A percentile compares a stretch with the other conserved stretches of the same genome.
Conservation (phyloP, 2,329 filamentous ascomycete genomes). For the Periconia sp. region DNA sequence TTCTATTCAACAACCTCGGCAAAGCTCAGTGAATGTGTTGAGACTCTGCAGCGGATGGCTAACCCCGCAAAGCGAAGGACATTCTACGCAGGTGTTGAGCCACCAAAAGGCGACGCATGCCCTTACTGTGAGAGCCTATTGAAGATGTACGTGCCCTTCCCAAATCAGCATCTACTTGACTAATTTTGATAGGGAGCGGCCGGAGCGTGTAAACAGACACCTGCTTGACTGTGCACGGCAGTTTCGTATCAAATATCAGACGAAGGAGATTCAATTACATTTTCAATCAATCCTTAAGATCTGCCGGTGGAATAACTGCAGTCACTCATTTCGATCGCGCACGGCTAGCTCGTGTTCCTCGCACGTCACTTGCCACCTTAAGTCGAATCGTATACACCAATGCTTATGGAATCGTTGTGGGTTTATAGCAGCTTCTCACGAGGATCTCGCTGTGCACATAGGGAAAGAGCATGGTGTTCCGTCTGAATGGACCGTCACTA, state of each 20-base stretch:
- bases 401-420: neutral
- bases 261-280: neutral
- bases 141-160: neutral
- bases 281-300: neutral
- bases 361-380: neutral
- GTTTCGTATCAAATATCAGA: neutral
- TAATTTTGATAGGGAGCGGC: neutral
- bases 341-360: neutral
- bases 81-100: neutral
- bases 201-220: neutral
- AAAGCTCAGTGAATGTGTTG: neutral
- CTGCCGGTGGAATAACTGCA: neutral
- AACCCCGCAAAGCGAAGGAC: neutral
- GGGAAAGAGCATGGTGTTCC: neutral
- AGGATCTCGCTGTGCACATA: neutral
- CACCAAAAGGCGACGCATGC: neutral
- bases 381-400: neutral
- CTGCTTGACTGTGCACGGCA: neutral
- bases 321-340: neutral
- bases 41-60: neutral
- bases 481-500: neutral
- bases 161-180: neutral
- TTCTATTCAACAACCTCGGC: neutral
- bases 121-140: neutral
- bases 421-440: neutral